These are phyloP conservation scores for Candida mattraensis DNA, from an alignment of 805 yeast species.

Conservation along the genomic window DNA sequence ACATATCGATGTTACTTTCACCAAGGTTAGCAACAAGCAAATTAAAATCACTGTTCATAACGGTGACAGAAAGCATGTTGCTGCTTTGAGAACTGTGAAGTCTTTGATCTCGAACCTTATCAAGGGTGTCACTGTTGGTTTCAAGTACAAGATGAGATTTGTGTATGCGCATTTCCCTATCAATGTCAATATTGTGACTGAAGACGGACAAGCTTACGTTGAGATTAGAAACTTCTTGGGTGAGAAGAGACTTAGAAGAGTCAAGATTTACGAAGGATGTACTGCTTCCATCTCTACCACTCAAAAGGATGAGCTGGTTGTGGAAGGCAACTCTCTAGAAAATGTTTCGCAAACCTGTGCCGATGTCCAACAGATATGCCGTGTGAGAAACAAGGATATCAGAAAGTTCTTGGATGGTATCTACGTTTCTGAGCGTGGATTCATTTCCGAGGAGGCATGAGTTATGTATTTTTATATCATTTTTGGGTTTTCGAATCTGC, in stretches of 20 bases:
- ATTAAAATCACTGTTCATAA: slow-evolving; percentile 92
- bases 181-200: slow-evolving; percentile 88
- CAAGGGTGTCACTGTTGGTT: slow-evolving; percentile 98
- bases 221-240: slow-evolving; percentile 99
- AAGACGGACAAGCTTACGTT: slow-evolving; percentile 69
- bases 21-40: slow-evolving; percentile 65
- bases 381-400: slow-evolving; percentile 99
- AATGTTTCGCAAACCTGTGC: slow-evolving; percentile 98
- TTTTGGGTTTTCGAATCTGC: slow-evolving; percentile 11
- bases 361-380: slow-evolving; percentile 95
- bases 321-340: slow-evolving; percentile 95
- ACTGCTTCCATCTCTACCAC: slow-evolving; percentile 72
- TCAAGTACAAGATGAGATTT: slow-evolving; percentile 99
- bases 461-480: slow-evolving; percentile 10
- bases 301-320: slow-evolving; percentile 92
- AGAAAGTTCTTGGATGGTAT: slow-evolving; percentile 99
- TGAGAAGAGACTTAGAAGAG: slow-evolving; percentile 94
- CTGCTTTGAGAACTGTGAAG: slow-evolving; percentile 98
- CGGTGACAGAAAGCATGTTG: slow-evolving; percentile 99
- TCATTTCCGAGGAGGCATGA: slow-evolving; percentile 54
- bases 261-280: slow-evolving; percentile 88
- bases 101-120: slow-evolving; percentile 90
- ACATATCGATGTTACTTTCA: slow-evolving; percentile 93
- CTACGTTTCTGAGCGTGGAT: slow-evolving; percentile 95
- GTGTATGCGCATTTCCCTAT: slow-evolving; percentile 99